Conservation (phyloP, 2,329 filamentous ascomycete genomes). For the Alternaria angustiovoidea region DNA sequence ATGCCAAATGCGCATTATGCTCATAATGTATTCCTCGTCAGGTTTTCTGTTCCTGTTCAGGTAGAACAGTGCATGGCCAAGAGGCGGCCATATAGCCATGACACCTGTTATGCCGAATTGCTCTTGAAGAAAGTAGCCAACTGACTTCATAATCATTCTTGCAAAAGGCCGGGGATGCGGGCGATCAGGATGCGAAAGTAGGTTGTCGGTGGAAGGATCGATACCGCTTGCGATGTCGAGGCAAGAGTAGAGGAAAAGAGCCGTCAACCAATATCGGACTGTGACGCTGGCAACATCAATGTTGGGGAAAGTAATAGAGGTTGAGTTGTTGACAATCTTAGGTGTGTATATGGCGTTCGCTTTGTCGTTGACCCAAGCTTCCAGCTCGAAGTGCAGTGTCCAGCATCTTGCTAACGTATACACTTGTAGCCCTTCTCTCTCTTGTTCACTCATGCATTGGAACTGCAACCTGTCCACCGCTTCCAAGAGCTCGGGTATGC, state of each 20-base stretch:
- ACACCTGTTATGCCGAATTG: constrained; percentile 31
- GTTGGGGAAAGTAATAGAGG: constrained; percentile 25
- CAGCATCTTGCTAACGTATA: constrained; percentile 25
- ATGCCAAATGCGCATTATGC: constrained; percentile 23
- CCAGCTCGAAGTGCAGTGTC: constrained; percentile 30
- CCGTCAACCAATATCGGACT: constrained; percentile 35
- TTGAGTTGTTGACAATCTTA: constrained; percentile 12
- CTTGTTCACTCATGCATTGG: background rate
- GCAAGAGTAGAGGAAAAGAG: constrained; percentile 31
- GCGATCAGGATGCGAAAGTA: constrained; percentile 19
- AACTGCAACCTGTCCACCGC: constrained; percentile 33
- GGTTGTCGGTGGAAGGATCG: constrained; percentile 10
- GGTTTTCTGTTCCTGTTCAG: constrained; percentile 20
- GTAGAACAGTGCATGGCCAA: constrained; percentile 32
- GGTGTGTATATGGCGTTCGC: constrained; percentile 23
- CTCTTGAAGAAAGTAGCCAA: constrained; percentile 35
- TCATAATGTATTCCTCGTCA: constrained; percentile 25
- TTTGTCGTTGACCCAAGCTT: constrained; percentile 26
- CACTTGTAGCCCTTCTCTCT: constrained; percentile 14
- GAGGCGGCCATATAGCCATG: constrained; percentile 29
- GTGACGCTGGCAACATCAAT: constrained; percentile 29
- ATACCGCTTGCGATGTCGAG: constrained; percentile 27
- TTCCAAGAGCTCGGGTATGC: constrained; percentile 43
- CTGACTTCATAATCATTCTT: constrained; percentile 31
- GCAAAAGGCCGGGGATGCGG: constrained; percentile 35